A percentile compares a stretch with the other conserved stretches of the same genome.
Evolutionary conservation across 2,329 filamentous ascomycete species (phyloP).

Genomic region (Calonectria hongkongensis): DNA sequence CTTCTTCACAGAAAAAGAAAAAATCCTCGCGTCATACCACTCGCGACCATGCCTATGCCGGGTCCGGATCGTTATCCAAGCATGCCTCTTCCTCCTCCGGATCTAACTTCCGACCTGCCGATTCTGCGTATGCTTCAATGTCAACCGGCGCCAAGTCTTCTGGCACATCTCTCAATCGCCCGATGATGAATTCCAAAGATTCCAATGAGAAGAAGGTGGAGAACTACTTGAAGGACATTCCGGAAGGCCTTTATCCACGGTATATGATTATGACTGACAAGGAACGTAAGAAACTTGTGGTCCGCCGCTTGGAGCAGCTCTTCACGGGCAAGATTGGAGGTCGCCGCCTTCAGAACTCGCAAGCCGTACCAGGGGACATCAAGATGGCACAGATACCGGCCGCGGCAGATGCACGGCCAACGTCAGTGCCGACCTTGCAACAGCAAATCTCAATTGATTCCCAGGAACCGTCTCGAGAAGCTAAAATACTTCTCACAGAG

Average conservation of each 20-base stretch:
- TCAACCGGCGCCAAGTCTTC: constrained; percentile 70
- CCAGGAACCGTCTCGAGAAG: constrained; percentile 66
- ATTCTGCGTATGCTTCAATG: constrained; percentile 83
- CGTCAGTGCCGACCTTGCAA: constrained; percentile 44
- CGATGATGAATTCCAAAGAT: constrained; percentile 58
- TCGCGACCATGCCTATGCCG: constrained; percentile 63
- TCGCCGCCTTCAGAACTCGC: constrained; percentile 59
- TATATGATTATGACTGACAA: constrained; percentile 80
- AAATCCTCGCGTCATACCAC: constrained; percentile 64
- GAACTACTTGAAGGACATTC: constrained; percentile 83
- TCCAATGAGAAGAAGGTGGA: constrained; percentile 77
- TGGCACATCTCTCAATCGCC: constrained; percentile 62
- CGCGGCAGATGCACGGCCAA: constrained; percentile 54
- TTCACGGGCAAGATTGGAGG: constrained; percentile 82
- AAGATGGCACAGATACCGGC: constrained; percentile 41
- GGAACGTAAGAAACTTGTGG: constrained; percentile 85
- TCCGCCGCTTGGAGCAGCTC: constrained; percentile 84
- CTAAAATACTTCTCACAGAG: constrained; percentile 65
- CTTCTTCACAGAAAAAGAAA: constrained; percentile 63
- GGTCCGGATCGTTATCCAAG: constrained; percentile 67
- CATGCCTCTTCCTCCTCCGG: constrained; percentile 72
- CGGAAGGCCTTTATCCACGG: constrained; percentile 79
- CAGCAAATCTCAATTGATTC: constrained; percentile 61
- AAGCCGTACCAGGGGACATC: constrained; percentile 40
- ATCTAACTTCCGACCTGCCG: constrained; percentile 72